phyloP scores from a whole-genome alignment of 1,284 basidiomycete genomes.

The Meira miltonrushii region DNA sequence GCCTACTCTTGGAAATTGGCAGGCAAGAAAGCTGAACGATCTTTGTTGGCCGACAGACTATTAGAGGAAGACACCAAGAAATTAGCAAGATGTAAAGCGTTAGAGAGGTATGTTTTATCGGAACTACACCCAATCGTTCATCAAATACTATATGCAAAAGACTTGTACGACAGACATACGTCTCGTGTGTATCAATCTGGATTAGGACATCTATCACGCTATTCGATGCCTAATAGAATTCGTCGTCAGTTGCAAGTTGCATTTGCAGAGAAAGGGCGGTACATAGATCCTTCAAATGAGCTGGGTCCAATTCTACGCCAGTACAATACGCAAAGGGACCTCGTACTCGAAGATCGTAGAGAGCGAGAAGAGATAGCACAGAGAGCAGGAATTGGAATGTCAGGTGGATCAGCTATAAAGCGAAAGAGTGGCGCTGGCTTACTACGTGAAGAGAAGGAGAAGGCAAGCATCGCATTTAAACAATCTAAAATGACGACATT shows the following conservation, averaged over 20 bases:
- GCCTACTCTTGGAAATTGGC: neutral
- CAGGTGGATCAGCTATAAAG: neutral
- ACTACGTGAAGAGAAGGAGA: slow-evolving; percentile 2
- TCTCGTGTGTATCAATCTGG: neutral
- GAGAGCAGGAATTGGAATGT: slow-evolving; percentile 6
- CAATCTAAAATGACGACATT: neutral
- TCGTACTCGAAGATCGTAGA: neutral
- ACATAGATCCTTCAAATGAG: neutral
- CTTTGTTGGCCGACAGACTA: neutral
- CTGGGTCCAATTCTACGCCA: neutral
- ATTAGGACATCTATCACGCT: neutral
- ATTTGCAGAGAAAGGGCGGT: neutral
- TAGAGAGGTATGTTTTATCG: neutral
- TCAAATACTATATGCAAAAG: neutral
- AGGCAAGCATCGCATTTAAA: neutral
- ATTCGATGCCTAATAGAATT: slow-evolving; percentile 3
- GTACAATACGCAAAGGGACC: neutral
- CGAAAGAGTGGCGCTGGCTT: neutral
- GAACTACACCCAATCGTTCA: slow-evolving; percentile 6
- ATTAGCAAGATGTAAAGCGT: neutral
- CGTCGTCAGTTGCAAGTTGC: neutral
- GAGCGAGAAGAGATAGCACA: slow-evolving; percentile 3
- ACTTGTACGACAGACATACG: slow-evolving; percentile 3
- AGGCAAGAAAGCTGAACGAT: neutral
- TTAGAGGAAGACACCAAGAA: neutral